These are phyloP conservation scores for Claviceps paspali DNA, from an alignment of 2,329 filamentous ascomycete genomes.

Conservation along the genomic window DNA sequence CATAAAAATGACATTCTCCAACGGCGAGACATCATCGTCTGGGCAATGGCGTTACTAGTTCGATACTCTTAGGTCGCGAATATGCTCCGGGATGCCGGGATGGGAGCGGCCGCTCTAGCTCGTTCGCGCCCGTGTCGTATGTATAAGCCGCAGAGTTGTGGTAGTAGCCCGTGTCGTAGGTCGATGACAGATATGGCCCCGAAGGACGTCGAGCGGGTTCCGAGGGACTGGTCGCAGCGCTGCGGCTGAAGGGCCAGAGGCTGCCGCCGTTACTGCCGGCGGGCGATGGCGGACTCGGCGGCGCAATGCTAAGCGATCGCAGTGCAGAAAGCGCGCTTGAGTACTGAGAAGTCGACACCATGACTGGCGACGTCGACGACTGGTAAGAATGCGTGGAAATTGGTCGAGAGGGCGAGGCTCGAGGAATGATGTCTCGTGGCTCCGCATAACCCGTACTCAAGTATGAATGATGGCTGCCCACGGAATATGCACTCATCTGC, in stretches of 20 bases:
- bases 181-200: constrained; percentile 30
- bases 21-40: constrained; percentile 27
- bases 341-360: constrained; percentile 14
- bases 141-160: constrained; percentile 24
- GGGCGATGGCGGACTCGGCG: constrained; percentile 41
- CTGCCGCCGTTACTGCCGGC: constrained; percentile 24
- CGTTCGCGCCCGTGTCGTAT: constrained; percentile 17
- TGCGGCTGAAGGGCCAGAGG: constrained; percentile 40
- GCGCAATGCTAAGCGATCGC: constrained; percentile 37
- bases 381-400: constrained; percentile 35
- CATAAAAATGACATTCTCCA: too few relatives aligned
- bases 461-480: constrained; percentile 24
- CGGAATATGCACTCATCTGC: not conserved
- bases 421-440: constrained; percentile 47
- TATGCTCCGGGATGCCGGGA: constrained; percentile 37
- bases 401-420: constrained; percentile 46
- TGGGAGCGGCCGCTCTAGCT: constrained; percentile 40
- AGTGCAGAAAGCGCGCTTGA: constrained; percentile 37
- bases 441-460: constrained; percentile 32
- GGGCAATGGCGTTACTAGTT: constrained; percentile 46
- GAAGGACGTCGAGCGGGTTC: constrained; percentile 32
- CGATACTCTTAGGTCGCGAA: constrained; percentile 45
- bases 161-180: constrained; percentile 31
- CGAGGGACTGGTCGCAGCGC: constrained; percentile 35
- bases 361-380: constrained; percentile 34